Base-by-base conservation (phyloP, 2,329 filamentous ascomycete genomes). In the Falciphora oryzae region DNA sequence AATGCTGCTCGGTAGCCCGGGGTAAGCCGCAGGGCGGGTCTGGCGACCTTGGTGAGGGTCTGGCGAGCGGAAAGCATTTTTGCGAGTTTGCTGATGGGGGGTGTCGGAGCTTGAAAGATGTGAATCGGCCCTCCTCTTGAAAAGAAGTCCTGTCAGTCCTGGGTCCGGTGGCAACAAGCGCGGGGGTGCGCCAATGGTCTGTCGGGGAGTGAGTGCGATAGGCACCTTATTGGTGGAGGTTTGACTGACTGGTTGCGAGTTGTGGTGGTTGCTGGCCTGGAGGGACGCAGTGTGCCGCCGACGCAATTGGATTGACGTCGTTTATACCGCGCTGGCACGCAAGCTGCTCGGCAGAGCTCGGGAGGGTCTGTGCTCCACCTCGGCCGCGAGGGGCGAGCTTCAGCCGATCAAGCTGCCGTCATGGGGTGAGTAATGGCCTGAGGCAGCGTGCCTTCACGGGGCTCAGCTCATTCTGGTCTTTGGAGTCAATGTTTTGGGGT, bases 51-150 rank as follows among this genome's bases (percentile, higher is more conserved):
- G 72, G 81, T 77, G 73, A 88, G 76, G 70, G 83, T 78, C 75
- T 88, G 86, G 75, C 89, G 88, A 73, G 44, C 44, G 44, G 44
- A 53, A 25, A 91, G 83, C 90, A 93, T 93, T 10, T 65, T 68
- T 83, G 73, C 28, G 53, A 7, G 44, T 38, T 53, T 50, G 53
- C 3, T 53, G 29, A 59, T 44, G 32, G 38, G 44, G 35, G 63
- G 25, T n/a, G 18, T 53, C 22, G 44, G 22, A 53, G 44, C 44
- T 53, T 53, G 44, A 2, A 25, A 25, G 44, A 53, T 53, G 44
- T 53, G 18, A 53, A 25, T 25, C 10, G 44, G 44, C 56, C 14
- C n/a, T 18, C 31, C 59, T 59, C n/a, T 62, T 62, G 27, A 32
- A 22, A 60, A 32, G 4, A 8, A 25, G 57, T 18, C 16, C 35